phyloP scores from a whole-genome alignment of 345 rosid species.

The Syzygium grande region DNA sequence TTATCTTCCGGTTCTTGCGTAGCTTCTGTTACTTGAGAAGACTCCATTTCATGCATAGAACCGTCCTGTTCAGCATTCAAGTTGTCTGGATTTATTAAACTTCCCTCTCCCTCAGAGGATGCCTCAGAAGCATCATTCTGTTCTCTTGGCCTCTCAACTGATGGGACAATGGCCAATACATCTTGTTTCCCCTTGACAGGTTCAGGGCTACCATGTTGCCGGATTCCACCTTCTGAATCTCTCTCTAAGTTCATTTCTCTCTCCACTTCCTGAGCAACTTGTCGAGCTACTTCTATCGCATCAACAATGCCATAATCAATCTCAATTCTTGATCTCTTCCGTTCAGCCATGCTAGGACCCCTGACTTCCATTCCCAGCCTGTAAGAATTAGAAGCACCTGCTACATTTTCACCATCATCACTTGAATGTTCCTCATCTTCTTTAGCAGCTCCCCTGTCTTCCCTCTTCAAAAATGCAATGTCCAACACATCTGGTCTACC shows the following conservation, averaged over 20 bases:
- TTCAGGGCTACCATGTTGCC: slow-evolving; percentile 36
- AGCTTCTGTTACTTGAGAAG: slow-evolving; percentile 45
- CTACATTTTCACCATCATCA: slow-evolving; percentile 27
- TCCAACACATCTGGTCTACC: slow-evolving; percentile 20
- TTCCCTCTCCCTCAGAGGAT: slow-evolving; percentile 20
- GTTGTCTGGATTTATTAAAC: slow-evolving; percentile 14
- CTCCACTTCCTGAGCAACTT: slow-evolving; percentile 90
- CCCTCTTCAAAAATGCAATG: slow-evolving; percentile 21
- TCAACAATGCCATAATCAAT: slow-evolving; percentile 75
- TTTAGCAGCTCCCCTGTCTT: slow-evolving; percentile 18
- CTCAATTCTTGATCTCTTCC: slow-evolving; percentile 41
- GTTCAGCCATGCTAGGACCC: slow-evolving; percentile 31
- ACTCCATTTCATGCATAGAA: slow-evolving; percentile 37
- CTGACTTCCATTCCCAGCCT: slow-evolving; percentile 19
- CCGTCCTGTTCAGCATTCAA: slow-evolving; percentile 24
- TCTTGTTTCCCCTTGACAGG: slow-evolving; percentile 27
- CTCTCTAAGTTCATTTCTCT: slow-evolving; percentile 68
- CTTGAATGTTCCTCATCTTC: slow-evolving; percentile 24
- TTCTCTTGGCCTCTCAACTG: slow-evolving; percentile 32
- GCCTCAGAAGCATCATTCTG: slow-evolving; percentile 34
- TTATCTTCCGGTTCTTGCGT: slow-evolving; percentile 44
- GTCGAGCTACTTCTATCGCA: slow-evolving; percentile 88
- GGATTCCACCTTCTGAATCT: slow-evolving; percentile 29
- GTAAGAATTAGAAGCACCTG: slow-evolving; percentile 26
- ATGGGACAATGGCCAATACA: slow-evolving; percentile 10